Conservation (phyloP, 345 rosid genomes). For the Populus tremula region DNA sequence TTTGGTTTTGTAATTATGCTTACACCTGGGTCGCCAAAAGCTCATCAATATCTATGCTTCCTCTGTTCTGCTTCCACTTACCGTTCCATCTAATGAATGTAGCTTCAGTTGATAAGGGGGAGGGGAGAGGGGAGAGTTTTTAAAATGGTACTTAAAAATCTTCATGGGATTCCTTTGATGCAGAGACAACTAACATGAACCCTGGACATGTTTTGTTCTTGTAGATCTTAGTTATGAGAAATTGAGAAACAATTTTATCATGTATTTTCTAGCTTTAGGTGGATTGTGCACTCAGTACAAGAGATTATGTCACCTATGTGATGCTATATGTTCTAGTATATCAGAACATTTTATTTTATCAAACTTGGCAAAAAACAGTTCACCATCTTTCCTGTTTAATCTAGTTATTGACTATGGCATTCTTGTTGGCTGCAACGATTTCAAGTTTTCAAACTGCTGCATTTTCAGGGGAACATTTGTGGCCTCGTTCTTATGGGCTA, state of each 20-base stretch:
- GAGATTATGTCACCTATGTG: neutral
- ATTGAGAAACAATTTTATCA: neutral
- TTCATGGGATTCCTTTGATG: neutral
- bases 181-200: neutral
- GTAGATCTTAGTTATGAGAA: neutral
- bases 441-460: neutral
- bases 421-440: neutral
- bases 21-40: no score
- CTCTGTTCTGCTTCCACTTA: neutral
- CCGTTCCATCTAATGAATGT: neutral
- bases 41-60: neutral
- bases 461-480: slow-evolving; percentile 24
- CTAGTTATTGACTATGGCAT: neutral
- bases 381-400: neutral
- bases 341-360: neutral
- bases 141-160: neutral
- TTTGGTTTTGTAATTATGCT: neutral
- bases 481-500: slow-evolving; percentile 27
- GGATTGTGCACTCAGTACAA: neutral
- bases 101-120: neutral
- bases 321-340: neutral
- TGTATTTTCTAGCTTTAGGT: neutral
- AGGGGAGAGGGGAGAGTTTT: neutral
- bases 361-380: neutral
- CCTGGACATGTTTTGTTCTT: neutral